Evolutionary conservation across 306 rosid species (phyloP).

Genomic region (Biancaea sappan): DNA sequence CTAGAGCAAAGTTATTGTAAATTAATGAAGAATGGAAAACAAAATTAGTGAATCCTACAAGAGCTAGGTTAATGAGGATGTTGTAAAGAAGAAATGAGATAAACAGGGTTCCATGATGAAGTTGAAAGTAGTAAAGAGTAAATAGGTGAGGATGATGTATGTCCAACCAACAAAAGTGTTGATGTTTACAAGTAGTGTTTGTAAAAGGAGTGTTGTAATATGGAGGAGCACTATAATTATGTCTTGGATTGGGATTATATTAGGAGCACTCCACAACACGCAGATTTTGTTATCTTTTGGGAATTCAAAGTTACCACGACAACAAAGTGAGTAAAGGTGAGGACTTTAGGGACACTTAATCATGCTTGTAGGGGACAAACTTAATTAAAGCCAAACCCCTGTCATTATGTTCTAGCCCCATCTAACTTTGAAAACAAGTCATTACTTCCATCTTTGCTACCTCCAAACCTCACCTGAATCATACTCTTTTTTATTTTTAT

Average conservation of each 20-base stretch:
- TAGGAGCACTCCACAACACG: conserved; percentile 10
- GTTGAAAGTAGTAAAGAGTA: background rate
- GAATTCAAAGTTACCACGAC: conserved; percentile 32
- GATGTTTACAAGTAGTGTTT: conserved; percentile 24
- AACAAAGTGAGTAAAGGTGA: conserved; percentile 18
- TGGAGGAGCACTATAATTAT: conserved; percentile 27
- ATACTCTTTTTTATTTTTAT: background rate
- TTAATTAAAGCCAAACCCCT: background rate
- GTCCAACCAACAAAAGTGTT: conserved; percentile 15
- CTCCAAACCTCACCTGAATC: conserved; percentile 1
- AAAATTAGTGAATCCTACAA: no score
- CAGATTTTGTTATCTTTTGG: conserved; percentile 33
- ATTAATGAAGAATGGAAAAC: no score
- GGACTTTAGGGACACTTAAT: conserved; percentile 18
- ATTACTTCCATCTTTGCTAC: background rate
- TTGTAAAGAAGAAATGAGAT: background rate
- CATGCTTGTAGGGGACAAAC: conserved; percentile 20
- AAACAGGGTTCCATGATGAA: background rate
- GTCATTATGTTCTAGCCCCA: background rate
- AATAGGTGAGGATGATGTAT: conserved; percentile 9
- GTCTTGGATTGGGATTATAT: no score
- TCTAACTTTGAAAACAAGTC: conserved; percentile 17
- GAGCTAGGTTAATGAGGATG: background rate
- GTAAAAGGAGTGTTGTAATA: conserved; percentile 17
- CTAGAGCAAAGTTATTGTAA: no score